phyloP scores from a whole-genome alignment of 805 yeast species.

The Ogataea nitratoaversa region DNA sequence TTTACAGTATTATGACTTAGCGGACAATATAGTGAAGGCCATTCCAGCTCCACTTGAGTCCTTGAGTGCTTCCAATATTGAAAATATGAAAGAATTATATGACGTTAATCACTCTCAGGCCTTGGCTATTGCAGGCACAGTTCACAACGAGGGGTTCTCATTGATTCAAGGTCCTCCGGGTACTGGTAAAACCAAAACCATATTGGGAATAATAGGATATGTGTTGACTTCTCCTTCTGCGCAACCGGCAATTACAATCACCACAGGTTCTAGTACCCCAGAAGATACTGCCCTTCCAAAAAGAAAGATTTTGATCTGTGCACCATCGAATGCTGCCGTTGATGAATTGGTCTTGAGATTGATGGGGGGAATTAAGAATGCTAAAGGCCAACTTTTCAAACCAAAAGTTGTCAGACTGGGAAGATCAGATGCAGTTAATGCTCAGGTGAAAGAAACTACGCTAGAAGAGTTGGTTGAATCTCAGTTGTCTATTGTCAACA shows the following conservation, averaged over 20 bases:
- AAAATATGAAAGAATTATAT: conserved; percentile 42
- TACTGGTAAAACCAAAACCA: conserved; percentile 97
- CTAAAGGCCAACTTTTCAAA: conserved; percentile 46
- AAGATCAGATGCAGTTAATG: conserved; percentile 80
- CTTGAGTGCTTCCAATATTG: conserved; percentile 36
- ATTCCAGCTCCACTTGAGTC: conserved; percentile 44
- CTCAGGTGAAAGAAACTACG: conserved; percentile 75
- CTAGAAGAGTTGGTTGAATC: conserved; percentile 81
- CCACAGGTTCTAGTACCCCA: conserved; percentile 9
- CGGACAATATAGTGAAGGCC: conserved; percentile 63
- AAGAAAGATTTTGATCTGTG: conserved; percentile 79
- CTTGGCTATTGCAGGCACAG: conserved; percentile 74
- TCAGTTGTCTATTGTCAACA: conserved; percentile 39
- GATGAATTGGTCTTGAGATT: conserved; percentile 89
- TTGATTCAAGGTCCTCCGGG: conserved; percentile 99
- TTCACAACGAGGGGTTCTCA: conserved; percentile 68
- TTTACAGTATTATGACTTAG: conserved; percentile 73
- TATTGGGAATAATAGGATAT: conserved; percentile 84
- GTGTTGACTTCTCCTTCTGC: conserved; percentile 40
- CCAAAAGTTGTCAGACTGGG: conserved; percentile 86
- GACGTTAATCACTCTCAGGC: conserved; percentile 88
- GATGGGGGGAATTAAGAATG: conserved; percentile 60
- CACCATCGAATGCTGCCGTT: conserved; percentile 98
- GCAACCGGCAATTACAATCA: conserved; percentile 5
- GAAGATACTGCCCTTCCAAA: conserved; percentile 14